These are phyloP conservation scores for Emmonsiellopsis sp. DNA, from an alignment of 2,329 filamentous ascomycete species.

Conservation along the genomic window DNA sequence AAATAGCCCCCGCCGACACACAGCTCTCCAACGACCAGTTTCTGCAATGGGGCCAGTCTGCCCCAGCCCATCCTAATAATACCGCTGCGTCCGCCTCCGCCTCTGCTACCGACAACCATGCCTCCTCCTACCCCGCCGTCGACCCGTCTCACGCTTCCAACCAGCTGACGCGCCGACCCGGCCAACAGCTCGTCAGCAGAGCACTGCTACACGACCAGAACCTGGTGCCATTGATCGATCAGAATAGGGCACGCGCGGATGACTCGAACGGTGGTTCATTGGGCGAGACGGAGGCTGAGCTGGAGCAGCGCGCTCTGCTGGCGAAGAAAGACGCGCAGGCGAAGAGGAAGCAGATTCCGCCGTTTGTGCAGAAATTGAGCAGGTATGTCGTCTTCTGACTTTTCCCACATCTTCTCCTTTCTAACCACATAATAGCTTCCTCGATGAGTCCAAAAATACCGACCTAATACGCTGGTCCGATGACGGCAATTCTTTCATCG, in stretches of 20 bases:
- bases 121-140: conserved; percentile 16
- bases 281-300: conserved; percentile 60
- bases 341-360: conserved; percentile 91
- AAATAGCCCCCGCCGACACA: conserved; percentile 35
- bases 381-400: conserved; percentile 52
- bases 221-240: conserved; percentile 21
- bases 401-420: conserved; percentile 10
- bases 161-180: conserved; percentile 34
- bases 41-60: conserved; percentile 45
- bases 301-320: conserved; percentile 69
- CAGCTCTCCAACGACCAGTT: conserved; percentile 45
- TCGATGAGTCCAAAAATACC: conserved; percentile 87
- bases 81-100: conserved; percentile 19
- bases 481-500: conserved; percentile 91
- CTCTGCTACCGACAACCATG: conserved; percentile 7
- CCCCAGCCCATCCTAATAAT: conserved; percentile 19
- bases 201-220: conserved; percentile 29
- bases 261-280: conserved; percentile 34
- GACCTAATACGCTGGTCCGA: conserved; percentile 96
- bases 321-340: conserved; percentile 81
- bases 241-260: conserved; percentile 15
- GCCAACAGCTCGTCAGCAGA: conserved; percentile 31
- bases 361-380: conserved; percentile 95
- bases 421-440: conserved; percentile 54
- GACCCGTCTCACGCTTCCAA: conserved; percentile 39